phyloP scores from a whole-genome alignment of 192 early-diverging fungal genomes.

The Backusella westeae region DNA sequence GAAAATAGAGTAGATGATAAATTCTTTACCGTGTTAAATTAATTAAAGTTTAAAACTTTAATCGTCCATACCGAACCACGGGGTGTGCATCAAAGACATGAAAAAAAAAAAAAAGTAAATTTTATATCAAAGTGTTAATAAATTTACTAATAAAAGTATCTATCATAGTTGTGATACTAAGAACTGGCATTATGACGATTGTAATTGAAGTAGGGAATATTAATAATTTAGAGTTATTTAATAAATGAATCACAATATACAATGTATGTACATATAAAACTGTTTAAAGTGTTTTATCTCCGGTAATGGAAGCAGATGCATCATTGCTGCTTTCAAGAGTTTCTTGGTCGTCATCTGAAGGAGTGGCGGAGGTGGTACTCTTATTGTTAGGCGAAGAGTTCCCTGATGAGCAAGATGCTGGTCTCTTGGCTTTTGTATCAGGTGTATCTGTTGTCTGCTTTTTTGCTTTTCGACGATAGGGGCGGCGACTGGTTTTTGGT shows the following conservation, averaged over 20 bases:
- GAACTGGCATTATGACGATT: background rate
- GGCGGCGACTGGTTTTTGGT: slow-evolving; percentile 1
- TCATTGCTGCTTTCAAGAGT: background rate
- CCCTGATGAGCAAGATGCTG: slow-evolving; percentile 2
- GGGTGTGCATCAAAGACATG: background rate
- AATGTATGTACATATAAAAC: slow-evolving; percentile 43
- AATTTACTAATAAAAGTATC: too few relatives aligned
- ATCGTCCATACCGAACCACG: background rate
- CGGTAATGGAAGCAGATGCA: background rate
- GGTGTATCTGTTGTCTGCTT: background rate
- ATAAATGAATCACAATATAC: slow-evolving; percentile 29
- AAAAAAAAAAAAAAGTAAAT: background rate
- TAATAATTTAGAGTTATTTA: background rate
- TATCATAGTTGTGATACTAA: too few relatives aligned
- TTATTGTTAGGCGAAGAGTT: background rate
- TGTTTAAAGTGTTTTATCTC: background rate
- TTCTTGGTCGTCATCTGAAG: background rate
- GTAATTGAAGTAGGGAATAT: background rate
- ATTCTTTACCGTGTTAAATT: too few relatives aligned
- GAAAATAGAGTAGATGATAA: background rate
- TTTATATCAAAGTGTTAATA: too few relatives aligned
- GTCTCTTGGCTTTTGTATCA: background rate
- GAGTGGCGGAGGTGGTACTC: background rate
- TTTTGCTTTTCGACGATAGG: slow-evolving; percentile 13
- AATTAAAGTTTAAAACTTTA: background rate